Base-by-base conservation (phyloP, 441 rosid genomes). In the Brassica hybrid region DNA sequence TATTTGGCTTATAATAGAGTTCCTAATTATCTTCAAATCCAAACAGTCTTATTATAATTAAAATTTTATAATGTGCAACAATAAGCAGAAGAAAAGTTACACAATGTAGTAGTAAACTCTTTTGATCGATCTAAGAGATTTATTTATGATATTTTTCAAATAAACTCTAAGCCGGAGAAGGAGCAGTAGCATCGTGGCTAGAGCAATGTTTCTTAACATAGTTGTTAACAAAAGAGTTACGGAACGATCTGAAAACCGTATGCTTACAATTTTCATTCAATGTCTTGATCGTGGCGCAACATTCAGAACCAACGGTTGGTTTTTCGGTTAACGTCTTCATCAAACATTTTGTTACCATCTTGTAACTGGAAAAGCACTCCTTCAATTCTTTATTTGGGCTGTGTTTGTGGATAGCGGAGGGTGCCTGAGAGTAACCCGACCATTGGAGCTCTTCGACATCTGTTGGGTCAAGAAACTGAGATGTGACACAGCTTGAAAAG, bases 401-500 rank as follows among this genome's bases (percentile, higher is more conserved):
- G 69, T 64, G 67, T 34, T 64, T 36, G 67, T 34, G 54, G 30
- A 2, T 38, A 16, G 17, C 5, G 1, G 30, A 65, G 23, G 23
- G 27, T 0, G 9, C 57, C 1, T 50, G 19, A 50, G 57, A 0
- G 57, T 50, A n/a, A 50, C 19, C n/a, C 6, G 17, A 65, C 69
- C 56, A 19, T 19, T 12, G 32, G 6, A 18, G 14, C 23, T 19
- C 69, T 65, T 65, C 69, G 12, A 12, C 18, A 21, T 21, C 13
- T 66, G 36, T 21, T 43, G 7, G 18, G 3, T 19, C 69, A 65
- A 65, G 34, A 6, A 41, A 41, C 13, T 65, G 69, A 41, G 69
- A 65, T 19, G 34, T 65, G 56, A 38, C 69, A 65, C 56, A 65
- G 17, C 69, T 65, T 41, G 69, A 65, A 19, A 65, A 41, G 56